Conservation (phyloP, 768 basidiomycete genomes). For the Tephrocybe sp. region DNA sequence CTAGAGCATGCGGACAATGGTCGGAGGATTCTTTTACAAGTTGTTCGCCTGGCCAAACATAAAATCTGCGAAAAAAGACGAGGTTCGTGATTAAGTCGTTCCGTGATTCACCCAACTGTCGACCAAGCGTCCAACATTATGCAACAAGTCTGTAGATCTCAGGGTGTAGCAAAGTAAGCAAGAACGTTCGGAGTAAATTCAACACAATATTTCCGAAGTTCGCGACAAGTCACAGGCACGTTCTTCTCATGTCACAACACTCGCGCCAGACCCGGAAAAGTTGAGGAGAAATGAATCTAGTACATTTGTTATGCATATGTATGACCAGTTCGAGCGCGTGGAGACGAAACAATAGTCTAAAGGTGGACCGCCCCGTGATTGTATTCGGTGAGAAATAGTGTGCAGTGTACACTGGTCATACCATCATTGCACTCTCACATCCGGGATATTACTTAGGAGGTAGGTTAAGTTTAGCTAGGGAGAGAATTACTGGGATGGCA, state of each 20-base stretch:
- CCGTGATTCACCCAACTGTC: too few relatives aligned
- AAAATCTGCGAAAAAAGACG: too few relatives aligned
- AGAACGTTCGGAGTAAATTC: not conserved
- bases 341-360: too few relatives aligned
- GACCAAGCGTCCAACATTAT: too few relatives aligned
- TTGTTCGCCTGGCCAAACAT: not conserved
- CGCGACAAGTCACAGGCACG: not conserved
- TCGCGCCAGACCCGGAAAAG: not conserved
- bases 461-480: slow-evolving; percentile 67
- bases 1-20: not conserved
- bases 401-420: too few relatives aligned
- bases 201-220: not conserved
- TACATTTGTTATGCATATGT: not conserved
- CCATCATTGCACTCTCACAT: too few relatives aligned
- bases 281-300: not conserved
- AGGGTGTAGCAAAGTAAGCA: too few relatives aligned
- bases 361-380: not conserved
- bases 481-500: slow-evolving; percentile 64
- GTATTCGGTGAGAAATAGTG: not conserved
- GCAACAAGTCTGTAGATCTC: not conserved
- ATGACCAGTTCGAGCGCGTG: too few relatives aligned
- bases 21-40: not conserved
- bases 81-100: too few relatives aligned
- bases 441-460: slow-evolving; percentile 29
- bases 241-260: not conserved